Percentiles rank a stretch among this genome's conserved stretches.
These are phyloP conservation scores for Globisporangium emineosum DNA, from an alignment of 352 stramenopile species.

Conservation along the genomic window DNA sequence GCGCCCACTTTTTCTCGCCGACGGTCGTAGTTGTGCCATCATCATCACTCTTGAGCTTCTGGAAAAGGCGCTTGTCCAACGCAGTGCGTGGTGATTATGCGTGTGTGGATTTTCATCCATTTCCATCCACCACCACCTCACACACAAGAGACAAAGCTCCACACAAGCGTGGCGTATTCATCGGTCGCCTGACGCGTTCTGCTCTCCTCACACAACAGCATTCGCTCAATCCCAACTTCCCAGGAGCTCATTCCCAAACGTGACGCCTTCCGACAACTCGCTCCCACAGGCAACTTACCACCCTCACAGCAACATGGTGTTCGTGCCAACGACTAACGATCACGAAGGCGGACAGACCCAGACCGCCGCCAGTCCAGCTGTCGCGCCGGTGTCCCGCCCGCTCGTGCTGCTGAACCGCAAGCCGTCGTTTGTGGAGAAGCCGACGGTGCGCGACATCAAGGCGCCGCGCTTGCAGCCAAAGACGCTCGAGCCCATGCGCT, in stretches of 20 bases:
- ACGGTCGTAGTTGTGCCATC: conserved; percentile 5
- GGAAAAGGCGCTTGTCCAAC: neutral
- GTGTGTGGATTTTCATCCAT: neutral
- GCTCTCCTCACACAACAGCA: neutral
- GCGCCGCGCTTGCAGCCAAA: conserved; percentile 8
- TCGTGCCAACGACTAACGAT: neutral
- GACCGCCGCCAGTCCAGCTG: neutral
- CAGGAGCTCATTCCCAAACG: conserved; percentile 1
- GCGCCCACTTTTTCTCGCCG: neutral
- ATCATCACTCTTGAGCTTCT: neutral
- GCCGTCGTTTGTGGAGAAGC: conserved; percentile 9
- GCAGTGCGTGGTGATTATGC: conserved; percentile 1
- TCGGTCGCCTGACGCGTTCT: conserved; percentile 1
- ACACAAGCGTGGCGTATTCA: conserved; percentile 1
- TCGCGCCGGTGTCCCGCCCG: neutral
- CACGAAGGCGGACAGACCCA: neutral
- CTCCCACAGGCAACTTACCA: neutral
- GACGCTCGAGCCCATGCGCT: conserved; percentile 6
- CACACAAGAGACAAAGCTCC: too few species aligned
- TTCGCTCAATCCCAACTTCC: neutral
- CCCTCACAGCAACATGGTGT: conserved; percentile 1
- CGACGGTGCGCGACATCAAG: conserved; percentile 1
- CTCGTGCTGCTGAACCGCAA: conserved; percentile 12
- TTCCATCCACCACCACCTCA: neutral
- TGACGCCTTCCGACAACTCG: conserved; percentile 5